Conservation (phyloP, 805 yeast species). For the Cyberlindnera euphorbiae region DNA sequence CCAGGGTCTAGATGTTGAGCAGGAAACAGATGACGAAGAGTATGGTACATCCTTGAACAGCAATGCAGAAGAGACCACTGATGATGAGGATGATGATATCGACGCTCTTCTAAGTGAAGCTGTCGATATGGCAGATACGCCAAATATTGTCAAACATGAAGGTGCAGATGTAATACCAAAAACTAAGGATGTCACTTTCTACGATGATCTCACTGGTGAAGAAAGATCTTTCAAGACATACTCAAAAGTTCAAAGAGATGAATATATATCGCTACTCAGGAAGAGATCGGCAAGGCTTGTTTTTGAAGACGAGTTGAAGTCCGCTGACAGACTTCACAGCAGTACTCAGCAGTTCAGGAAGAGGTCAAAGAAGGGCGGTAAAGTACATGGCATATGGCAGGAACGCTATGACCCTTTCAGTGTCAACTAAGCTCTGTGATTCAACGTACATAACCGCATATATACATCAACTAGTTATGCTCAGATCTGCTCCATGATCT, state of each 20-base stretch:
- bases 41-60: no score
- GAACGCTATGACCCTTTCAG: no score
- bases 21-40: no score
- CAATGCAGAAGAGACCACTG: slow-evolving; percentile 27
- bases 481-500: slow-evolving; percentile 10
- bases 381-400: no score
- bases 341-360: no score
- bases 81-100: slow-evolving; percentile 56
- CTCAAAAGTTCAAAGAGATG: slow-evolving; percentile 1
- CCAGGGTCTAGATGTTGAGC: slow-evolving; percentile 44
- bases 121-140: slow-evolving; percentile 7
- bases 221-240: neutral
- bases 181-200: slow-evolving; percentile 6
- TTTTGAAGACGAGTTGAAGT: neutral
- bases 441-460: no score
- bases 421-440: no score
- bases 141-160: slow-evolving; percentile 22
- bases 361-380: no score
- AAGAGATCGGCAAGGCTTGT: neutral
- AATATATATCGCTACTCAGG: neutral
- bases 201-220: neutral
- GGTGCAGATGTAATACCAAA: slow-evolving; percentile 4
- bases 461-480: no score
- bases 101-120: slow-evolving; percentile 41
- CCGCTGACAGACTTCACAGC: no score